Evolutionary conservation across 2,329 filamentous ascomycete genomes (phyloP).

Genomic region (Fusarium brevicatenulatum): DNA sequence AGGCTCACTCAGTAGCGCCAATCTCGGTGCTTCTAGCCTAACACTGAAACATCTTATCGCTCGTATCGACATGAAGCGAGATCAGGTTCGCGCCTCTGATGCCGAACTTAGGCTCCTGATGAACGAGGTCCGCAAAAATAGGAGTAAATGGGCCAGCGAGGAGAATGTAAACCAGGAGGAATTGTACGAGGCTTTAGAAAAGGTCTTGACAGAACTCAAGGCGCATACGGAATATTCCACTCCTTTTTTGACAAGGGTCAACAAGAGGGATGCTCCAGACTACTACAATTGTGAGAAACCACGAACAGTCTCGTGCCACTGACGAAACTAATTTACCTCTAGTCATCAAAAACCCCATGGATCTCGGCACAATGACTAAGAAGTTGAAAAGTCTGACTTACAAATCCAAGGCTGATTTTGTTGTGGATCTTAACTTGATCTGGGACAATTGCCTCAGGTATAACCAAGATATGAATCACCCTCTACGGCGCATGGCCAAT

Average conservation of each 20-base stretch:
- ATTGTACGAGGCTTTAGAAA: slow-evolving; percentile 95
- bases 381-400: slow-evolving; percentile 85
- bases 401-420: slow-evolving; percentile 94
- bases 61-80: slow-evolving; percentile 91
- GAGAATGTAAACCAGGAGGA: slow-evolving; percentile 98
- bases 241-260: slow-evolving; percentile 93
- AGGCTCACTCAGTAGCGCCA: slow-evolving; percentile 90
- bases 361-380: slow-evolving; percentile 97
- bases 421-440: slow-evolving; percentile 91
- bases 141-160: slow-evolving; percentile 98
- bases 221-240: slow-evolving; percentile 97
- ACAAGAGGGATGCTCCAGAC: slow-evolving; percentile 96
- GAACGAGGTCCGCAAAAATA: slow-evolving; percentile 96
- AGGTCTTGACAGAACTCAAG: slow-evolving; percentile 96
- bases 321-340: slow-evolving; percentile 41
- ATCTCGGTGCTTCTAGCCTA: slow-evolving; percentile 93
- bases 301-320: background rate
- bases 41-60: slow-evolving; percentile 98
- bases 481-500: slow-evolving; percentile 89
- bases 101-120: slow-evolving; percentile 91
- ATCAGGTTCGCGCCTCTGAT: slow-evolving; percentile 90
- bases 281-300: slow-evolving; percentile 83
- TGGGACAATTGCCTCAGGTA: slow-evolving; percentile 98
- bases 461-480: slow-evolving; percentile 89
- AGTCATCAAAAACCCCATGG: slow-evolving; percentile 98